Conservation (phyloP, 73 alveolate genomes). For the Breviolum minutum region DNA sequence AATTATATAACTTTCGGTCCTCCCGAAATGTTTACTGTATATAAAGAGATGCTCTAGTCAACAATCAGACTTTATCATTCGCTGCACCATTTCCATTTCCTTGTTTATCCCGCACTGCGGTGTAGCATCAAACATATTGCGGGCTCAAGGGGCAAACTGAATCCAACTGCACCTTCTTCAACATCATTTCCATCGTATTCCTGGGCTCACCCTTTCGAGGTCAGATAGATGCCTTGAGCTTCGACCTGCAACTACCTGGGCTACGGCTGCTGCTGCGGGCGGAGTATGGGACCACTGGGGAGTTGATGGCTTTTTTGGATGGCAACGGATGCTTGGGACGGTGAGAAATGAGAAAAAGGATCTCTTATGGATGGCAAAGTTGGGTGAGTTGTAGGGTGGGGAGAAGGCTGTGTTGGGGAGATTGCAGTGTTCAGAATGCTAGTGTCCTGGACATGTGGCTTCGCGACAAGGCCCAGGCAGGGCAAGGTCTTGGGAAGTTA, state of each 20-base stretch:
- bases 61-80: no score
- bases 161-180: no score
- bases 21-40: no score
- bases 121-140: no score
- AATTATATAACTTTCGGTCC: no score
- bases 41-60: no score
- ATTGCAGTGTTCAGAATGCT: not conserved
- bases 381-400: not conserved
- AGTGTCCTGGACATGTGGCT: not conserved
- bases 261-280: conserved; percentile 49
- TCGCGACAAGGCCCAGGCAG: not conserved
- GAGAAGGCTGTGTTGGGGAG: not conserved
- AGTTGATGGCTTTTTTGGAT: conserved; percentile 24
- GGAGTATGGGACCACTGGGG: not conserved
- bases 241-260: conserved; percentile 40
- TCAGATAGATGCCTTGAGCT: conserved; percentile 60
- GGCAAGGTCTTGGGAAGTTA: not conserved
- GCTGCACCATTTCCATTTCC: no score
- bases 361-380: not conserved
- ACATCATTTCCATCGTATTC: no score
- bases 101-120: no score
- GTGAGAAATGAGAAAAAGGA: not conserved
- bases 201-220: not conserved
- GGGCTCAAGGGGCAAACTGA: no score
- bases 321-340: not conserved